phyloP scores from a whole-genome alignment of 345 rosid genomes.

The Populus simonii region DNA sequence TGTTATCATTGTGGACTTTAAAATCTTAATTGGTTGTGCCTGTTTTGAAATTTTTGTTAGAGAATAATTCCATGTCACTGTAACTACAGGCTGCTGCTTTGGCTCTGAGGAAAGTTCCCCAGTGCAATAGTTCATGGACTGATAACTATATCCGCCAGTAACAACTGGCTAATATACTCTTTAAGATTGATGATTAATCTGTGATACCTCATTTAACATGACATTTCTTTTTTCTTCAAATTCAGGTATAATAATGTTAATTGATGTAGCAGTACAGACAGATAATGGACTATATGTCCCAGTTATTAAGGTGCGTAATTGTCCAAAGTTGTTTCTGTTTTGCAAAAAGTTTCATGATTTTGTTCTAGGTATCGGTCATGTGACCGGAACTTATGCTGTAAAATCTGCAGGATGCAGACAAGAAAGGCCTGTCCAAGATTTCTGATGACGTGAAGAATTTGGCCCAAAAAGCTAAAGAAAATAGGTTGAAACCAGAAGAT shows the following conservation, averaged over 20 bases:
- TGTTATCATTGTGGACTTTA: neutral
- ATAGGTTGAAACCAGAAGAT: constrained; percentile 91
- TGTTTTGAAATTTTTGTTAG: neutral
- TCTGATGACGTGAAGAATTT: constrained; percentile 70
- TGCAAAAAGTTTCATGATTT: neutral
- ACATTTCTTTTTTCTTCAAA: constrained; percentile 7
- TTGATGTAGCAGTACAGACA: constrained; percentile 94
- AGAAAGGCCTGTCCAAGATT: constrained; percentile 84
- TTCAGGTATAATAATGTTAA: constrained; percentile 80
- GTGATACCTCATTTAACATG: constrained; percentile 3
- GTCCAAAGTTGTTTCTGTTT: neutral
- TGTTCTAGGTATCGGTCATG: neutral
- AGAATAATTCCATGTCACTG: constrained; percentile 2
- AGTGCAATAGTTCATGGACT: constrained; percentile 97
- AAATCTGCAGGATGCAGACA: constrained; percentile 77
- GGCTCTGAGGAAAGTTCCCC: constrained; percentile 91
- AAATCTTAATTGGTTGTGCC: neutral
- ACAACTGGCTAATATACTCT: constrained; percentile 25
- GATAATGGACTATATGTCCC: constrained; percentile 95
- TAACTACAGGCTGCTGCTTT: constrained; percentile 85
- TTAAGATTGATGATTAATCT: neutral
- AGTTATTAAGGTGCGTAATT: constrained; percentile 69
- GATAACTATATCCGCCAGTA: constrained; percentile 91
- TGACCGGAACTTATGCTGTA: constrained; percentile 1
- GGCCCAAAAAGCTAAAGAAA: constrained; percentile 90